Evolutionary conservation across 2,329 filamentous ascomycete species (phyloP), one percentile per base, ranked within the genome.

Genomic region (Trichoderma sp.): DNA sequence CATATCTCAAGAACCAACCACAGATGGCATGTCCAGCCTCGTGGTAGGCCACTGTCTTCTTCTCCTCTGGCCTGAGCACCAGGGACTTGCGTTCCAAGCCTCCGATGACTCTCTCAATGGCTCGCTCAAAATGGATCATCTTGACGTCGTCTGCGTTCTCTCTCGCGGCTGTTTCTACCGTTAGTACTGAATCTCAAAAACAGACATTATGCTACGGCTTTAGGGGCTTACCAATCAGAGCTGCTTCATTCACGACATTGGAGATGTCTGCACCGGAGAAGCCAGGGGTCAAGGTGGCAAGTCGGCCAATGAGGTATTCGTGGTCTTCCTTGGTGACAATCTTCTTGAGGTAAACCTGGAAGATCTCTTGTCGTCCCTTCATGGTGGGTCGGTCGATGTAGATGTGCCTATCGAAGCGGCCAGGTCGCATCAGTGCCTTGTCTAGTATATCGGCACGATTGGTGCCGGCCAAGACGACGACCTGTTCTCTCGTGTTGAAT

Each of bases 251-350:
- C 80, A 98, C 95, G 83, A 95, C 97, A 85, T 99, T 99, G 82
- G 97, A 95, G 85, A 99, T 99, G 83, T 99, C 97, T 65, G 97
- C 97, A 85, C 97, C 97, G 74, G 96, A 96, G 85, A 99, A 99
- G 38, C 97, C 97, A 73, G 97, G 97, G 4, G 97, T 99, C 79
- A 99, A 88, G 62, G 97, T 96, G 73, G 97, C 92, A 65, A 99
- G 90, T 80, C 97, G 93, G 76, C 97, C 97, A 79, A 94, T 93
- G 63, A 99, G 88, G 82, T 95, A 93, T 56, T 98, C 95, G 77
- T 95, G 87, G 82, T 99, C 94, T 84, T 98, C 97, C 76, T 93
- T 91, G 31, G 96, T 98, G 72, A 97, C 93, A 81, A 99, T 97
- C 87, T 98, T 98, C 85, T 93, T 93, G 77, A 99, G 87, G 83